These are phyloP conservation scores for Mycena venus DNA, from an alignment of 768 basidiomycete genomes.

Conservation along the genomic window DNA sequence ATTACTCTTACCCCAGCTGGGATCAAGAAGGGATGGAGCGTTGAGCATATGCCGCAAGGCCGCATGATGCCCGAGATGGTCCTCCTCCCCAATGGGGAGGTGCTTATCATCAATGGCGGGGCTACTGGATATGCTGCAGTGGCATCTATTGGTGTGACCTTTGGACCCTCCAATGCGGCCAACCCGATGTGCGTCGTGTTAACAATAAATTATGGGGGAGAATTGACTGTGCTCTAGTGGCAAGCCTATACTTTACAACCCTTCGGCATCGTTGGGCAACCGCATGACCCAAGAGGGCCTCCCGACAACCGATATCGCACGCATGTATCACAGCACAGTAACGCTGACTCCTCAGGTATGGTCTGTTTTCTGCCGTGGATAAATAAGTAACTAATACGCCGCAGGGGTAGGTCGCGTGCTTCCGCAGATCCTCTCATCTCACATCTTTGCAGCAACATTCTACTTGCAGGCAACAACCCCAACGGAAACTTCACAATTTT, in stretches of 20 bases:
- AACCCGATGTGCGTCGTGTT: slow-evolving; percentile 52
- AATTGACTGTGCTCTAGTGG: slow-evolving; percentile 31
- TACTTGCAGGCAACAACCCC: slow-evolving; percentile 34
- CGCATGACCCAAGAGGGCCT: slow-evolving; percentile 51
- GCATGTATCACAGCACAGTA: slow-evolving; percentile 20
- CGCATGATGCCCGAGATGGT: slow-evolving; percentile 73
- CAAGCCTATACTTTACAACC: slow-evolving; percentile 57
- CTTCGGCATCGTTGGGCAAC: slow-evolving; percentile 47
- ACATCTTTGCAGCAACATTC: slow-evolving; percentile 9
- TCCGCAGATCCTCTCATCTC: neutral
- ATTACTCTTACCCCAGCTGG: slow-evolving; percentile 69
- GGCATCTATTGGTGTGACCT: slow-evolving; percentile 42
- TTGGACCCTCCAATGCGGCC: slow-evolving; percentile 61
- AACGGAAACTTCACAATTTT: slow-evolving; percentile 24
- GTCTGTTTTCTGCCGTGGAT: neutral
- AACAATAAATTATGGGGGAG: neutral
- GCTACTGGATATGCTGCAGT: slow-evolving; percentile 43
- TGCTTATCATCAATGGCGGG: slow-evolving; percentile 67
- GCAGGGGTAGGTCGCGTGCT: slow-evolving; percentile 12
- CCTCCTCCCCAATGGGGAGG: slow-evolving; percentile 64
- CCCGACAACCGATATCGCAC: slow-evolving; percentile 33
- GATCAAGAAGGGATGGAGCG: slow-evolving; percentile 54
- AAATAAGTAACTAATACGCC: slow-evolving; percentile 1
- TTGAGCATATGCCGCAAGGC: slow-evolving; percentile 64
- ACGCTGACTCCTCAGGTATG: slow-evolving; percentile 24